Base-by-base conservation (phyloP, 176 grass and related monocot species). In the Oryza nivara region DNA sequence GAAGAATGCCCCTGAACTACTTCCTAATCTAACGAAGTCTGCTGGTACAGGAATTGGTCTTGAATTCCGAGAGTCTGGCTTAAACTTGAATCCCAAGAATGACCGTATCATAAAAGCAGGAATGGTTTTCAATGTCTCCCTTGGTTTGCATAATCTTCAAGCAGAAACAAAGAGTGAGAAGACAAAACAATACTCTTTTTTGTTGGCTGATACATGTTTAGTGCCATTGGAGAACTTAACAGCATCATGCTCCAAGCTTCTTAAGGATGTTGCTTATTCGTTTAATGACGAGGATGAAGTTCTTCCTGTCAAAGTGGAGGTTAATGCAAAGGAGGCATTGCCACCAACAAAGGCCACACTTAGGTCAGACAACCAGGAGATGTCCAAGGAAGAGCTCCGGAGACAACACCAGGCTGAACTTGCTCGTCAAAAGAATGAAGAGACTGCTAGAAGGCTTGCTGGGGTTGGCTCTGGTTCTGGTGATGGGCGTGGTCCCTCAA, bases 41-140 rank as follows among this genome's bases (percentile, higher is more conserved):
- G 91, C 89, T 78, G 96, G 96, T 81, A 95, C 96, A 66, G 96
- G 96, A 41, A 94, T 95, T 28, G 96, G 96, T 26, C 93, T 98
- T 2, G 96, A 98, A 64, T 98, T 98, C 41, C 88, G 91, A 36
- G 96, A 98, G 81, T 93, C 96, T 68, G 89, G 96, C 46, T 85
- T 98, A 52, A 92, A 70, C 70, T 78, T 98, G 82, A 95, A 93
- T 67, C 9, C 85, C 25, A 98, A 95, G 81, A 92, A 89, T 68
- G 89, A 98, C 22, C 88, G 74, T 12, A 41, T 65, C 23, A 88
- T 98, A 35, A 93, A 93, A 68, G 15, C 40, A 11, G 96, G 93
- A 20, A 98, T 95, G 96, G 47, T 94, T 84, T 98, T 98, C 78
- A 98, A 98, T 77, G 78, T 98, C 19, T 93, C 80, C 46, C 83